Conservation (phyloP, 176 grass and related monocot genomes). For the Zoysia pacifica region DNA sequence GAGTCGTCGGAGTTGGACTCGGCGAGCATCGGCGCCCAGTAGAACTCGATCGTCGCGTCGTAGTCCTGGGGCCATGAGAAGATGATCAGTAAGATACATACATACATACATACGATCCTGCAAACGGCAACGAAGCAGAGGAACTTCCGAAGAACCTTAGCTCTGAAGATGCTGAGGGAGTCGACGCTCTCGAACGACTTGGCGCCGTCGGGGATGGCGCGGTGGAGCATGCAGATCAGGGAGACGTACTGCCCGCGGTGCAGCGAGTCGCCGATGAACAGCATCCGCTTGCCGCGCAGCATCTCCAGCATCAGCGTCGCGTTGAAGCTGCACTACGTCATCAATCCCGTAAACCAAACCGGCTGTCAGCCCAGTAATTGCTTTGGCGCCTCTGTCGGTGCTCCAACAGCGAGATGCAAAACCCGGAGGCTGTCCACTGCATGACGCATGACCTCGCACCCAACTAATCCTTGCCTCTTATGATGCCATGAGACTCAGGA, state of each 20-base stretch:
- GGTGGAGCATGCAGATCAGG: slow-evolving; percentile 65
- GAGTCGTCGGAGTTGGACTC: slow-evolving; percentile 64
- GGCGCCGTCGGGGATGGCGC: slow-evolving; percentile 47
- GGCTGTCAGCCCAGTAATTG: background rate
- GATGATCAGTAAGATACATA: background rate
- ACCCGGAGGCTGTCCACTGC: background rate
- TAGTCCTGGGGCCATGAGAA: slow-evolving; percentile 28
- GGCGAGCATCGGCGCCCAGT: slow-evolving; percentile 68
- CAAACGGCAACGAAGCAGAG: background rate
- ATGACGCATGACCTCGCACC: background rate
- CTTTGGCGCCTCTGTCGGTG: background rate
- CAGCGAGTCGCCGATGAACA: slow-evolving; percentile 68
- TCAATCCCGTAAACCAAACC: background rate
- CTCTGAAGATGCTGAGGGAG: slow-evolving; percentile 57
- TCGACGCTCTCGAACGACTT: slow-evolving; percentile 59
- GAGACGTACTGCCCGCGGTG: slow-evolving; percentile 67
- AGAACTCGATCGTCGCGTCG: slow-evolving; percentile 74
- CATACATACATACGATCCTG: background rate
- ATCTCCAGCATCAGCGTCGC: slow-evolving; percentile 67
- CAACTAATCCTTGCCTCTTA: background rate
- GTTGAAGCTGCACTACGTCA: slow-evolving; percentile 48
- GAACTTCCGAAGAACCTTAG: slow-evolving; percentile 19
- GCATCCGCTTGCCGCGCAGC: slow-evolving; percentile 70
- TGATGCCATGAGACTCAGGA: background rate
- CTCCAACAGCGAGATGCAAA: background rate